phyloP scores from a whole-genome alignment of 2,329 filamentous ascomycete species.

The Penicillium sp. region DNA sequence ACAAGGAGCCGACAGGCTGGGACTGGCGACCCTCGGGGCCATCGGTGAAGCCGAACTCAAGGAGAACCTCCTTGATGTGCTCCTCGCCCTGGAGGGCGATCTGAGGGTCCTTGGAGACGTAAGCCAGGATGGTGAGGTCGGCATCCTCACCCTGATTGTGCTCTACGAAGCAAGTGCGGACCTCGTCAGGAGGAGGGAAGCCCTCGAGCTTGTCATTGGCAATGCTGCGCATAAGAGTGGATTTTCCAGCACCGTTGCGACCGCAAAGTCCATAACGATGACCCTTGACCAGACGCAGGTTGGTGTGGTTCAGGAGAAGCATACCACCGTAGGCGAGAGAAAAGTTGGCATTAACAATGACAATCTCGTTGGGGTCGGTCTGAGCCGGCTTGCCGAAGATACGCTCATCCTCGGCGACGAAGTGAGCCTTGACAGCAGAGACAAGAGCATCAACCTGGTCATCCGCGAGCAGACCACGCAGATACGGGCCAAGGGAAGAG shows the following conservation, averaged over 20 bases:
- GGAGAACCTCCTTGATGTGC: constrained; percentile 77
- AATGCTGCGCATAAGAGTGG: constrained; percentile 97
- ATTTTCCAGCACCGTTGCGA: constrained; percentile 96
- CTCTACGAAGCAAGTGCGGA: constrained; percentile 96
- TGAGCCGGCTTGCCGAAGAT: constrained; percentile 81
- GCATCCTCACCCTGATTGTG: constrained; percentile 99
- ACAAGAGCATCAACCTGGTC: constrained; percentile 64
- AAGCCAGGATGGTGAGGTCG: constrained; percentile 92
- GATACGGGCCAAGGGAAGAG: constrained; percentile 68
- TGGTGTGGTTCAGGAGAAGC: constrained; percentile 93
- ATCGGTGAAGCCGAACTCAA: constrained; percentile 89
- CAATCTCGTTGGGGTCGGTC: constrained; percentile 86
- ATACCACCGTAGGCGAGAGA: constrained; percentile 97
- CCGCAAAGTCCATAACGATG: constrained; percentile 97
- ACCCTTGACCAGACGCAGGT: constrained; percentile 88
- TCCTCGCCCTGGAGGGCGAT: constrained; percentile 75
- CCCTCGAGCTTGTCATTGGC: constrained; percentile 94
- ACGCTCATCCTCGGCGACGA: constrained; percentile 78
- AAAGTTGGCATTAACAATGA: constrained; percentile 97
- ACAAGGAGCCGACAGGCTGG: constrained; percentile 88
- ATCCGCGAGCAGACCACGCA: constrained; percentile 66
- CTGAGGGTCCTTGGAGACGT: constrained; percentile 83
- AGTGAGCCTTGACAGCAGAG: constrained; percentile 72
- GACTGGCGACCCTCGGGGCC: constrained; percentile 86
- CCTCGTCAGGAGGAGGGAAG: constrained; percentile 86